A percentile compares a stretch with the other conserved stretches of the same genome.
Conservation (phyloP, 306 rosid genomes). For the Abrus precatorius region DNA sequence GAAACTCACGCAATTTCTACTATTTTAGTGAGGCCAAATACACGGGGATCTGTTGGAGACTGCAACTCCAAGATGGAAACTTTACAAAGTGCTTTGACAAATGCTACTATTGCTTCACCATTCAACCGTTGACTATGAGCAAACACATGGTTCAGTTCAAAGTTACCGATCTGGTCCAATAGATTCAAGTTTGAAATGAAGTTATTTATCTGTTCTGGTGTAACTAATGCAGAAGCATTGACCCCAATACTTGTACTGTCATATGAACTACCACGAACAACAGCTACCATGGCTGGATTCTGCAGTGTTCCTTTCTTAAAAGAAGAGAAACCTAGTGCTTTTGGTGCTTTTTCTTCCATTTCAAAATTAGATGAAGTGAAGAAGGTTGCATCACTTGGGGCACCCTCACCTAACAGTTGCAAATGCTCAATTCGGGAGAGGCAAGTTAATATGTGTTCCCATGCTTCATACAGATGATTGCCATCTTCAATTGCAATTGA, state of each 20-base stretch:
- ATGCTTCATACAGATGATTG: slow-evolving; percentile 89
- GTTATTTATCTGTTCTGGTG: slow-evolving; percentile 87
- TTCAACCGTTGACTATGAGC: slow-evolving; percentile 98
- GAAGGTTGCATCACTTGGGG: slow-evolving; percentile 93
- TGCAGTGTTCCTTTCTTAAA: slow-evolving; percentile 89
- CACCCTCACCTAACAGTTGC: slow-evolving; percentile 97
- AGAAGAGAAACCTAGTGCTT: slow-evolving; percentile 71
- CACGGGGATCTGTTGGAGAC: slow-evolving; percentile 99
- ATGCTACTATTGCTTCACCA: slow-evolving; percentile 98
- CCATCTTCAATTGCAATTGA: slow-evolving; percentile 98
- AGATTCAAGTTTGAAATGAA: slow-evolving; percentile 93
- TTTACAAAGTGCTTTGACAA: slow-evolving; percentile 96
- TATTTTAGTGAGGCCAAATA: slow-evolving; percentile 96
- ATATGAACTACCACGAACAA: slow-evolving; percentile 98
- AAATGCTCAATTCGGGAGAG: slow-evolving; percentile 98
- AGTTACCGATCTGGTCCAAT: slow-evolving; percentile 94
- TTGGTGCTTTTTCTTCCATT: slow-evolving; percentile 74
- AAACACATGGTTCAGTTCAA: slow-evolving; percentile 98
- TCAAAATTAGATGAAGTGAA: slow-evolving; percentile 74
- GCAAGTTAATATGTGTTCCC: slow-evolving; percentile 98
- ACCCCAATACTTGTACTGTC: slow-evolving; percentile 86
- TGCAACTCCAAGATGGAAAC: slow-evolving; percentile 94
- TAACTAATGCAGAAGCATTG: slow-evolving; percentile 80
- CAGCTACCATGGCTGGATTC: slow-evolving; percentile 95
- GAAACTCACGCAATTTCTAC: slow-evolving; percentile 96